Conservation (phyloP, 352 stramenopile genomes). For the Phytophthora melonis region DNA sequence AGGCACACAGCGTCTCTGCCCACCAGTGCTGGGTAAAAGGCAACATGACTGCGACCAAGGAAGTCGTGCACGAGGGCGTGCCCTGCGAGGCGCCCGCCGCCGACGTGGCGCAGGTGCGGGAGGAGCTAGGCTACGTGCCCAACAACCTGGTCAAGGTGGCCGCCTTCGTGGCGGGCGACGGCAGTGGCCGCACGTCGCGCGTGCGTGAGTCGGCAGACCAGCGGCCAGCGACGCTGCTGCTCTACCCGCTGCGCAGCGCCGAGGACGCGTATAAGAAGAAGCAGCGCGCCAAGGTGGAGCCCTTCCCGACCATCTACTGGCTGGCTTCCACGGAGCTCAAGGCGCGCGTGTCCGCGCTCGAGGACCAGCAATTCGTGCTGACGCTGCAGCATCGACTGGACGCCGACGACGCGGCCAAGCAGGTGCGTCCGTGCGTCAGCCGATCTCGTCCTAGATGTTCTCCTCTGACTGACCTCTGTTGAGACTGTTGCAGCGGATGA, state of each 20-base stretch:
- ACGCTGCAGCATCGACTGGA: conserved; percentile 53
- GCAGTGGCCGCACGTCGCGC: conserved; percentile 17
- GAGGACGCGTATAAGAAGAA: conserved; percentile 71
- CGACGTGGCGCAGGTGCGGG: conserved; percentile 42
- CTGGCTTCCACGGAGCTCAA: conserved; percentile 56
- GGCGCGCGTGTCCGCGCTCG: conserved; percentile 59
- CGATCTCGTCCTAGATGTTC: no score
- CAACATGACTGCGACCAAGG: conserved; percentile 11
- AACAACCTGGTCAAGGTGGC: conserved; percentile 61
- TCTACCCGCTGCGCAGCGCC: conserved; percentile 67
- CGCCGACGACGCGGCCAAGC: conserved; percentile 36
- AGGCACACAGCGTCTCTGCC: neutral
- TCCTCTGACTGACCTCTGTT: neutral
- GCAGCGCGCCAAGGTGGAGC: conserved; percentile 61
- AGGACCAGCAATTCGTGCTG: conserved; percentile 61
- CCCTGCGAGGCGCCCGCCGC: conserved; percentile 44
- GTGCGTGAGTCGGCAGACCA: neutral
- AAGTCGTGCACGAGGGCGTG: conserved; percentile 47
- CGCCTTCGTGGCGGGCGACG: conserved; percentile 38
- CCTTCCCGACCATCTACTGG: conserved; percentile 80
- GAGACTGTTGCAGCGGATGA: conserved; percentile 47
- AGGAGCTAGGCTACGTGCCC: conserved; percentile 63
- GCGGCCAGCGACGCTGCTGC: conserved; percentile 52
- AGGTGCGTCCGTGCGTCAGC: conserved; percentile 32
- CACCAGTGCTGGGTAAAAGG: neutral